Conservation (phyloP, 768 basidiomycete species). For the Termitomyces sp. region DNA sequence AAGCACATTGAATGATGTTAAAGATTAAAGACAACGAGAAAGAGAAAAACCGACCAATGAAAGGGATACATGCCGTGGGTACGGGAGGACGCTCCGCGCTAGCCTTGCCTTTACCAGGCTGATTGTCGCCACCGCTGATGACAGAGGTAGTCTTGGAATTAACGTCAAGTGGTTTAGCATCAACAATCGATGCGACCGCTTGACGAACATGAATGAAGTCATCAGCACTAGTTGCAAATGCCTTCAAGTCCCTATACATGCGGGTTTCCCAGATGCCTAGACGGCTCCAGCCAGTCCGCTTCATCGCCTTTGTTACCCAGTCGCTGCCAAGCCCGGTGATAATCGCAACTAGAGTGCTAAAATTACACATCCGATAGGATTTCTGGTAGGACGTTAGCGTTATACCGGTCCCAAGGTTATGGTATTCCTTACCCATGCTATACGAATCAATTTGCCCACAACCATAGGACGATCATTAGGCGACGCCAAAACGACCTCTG, state of each 20-base stretch:
- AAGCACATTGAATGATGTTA: not conserved
- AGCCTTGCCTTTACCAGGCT: constrained; percentile 30
- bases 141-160: constrained; percentile 50
- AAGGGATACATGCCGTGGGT: constrained; percentile 68
- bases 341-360: constrained; percentile 73
- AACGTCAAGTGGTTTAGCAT: constrained; percentile 55
- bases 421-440: constrained; percentile 66
- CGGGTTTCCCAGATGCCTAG: constrained; percentile 67
- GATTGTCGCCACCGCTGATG: constrained; percentile 37
- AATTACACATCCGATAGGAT: constrained; percentile 73
- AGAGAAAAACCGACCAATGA: constrained; percentile 53
- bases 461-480: constrained; percentile 59
- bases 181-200: constrained; percentile 55
- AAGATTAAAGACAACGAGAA: not conserved
- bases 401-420: not conserved
- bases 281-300: constrained; percentile 53
- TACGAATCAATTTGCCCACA: constrained; percentile 74
- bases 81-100: constrained; percentile 29
- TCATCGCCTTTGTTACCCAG: constrained; percentile 63
- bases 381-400: constrained; percentile 42
- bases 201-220: constrained; percentile 75
- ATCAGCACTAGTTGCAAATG: constrained; percentile 53
- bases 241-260: constrained; percentile 65
- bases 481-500: constrained; percentile 75
- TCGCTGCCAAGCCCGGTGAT: constrained; percentile 69